Evolutionary conservation across 306 rosid species (phyloP).

Genomic region (Hippophae rhamnoides): DNA sequence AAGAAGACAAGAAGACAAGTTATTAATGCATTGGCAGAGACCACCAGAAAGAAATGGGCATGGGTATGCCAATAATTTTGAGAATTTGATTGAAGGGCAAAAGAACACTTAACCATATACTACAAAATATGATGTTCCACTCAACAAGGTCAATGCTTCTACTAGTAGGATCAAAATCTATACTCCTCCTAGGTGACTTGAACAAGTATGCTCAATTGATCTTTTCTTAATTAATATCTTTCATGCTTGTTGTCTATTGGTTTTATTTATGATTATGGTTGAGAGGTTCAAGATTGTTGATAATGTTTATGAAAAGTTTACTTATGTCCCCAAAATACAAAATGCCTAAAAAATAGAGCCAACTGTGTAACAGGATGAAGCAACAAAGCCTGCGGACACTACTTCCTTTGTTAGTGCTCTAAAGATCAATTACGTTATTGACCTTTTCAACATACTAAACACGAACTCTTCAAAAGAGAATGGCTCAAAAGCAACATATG

Average conservation of each 20-base stretch:
- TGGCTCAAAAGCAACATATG: slow-evolving; percentile 39
- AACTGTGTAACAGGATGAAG: slow-evolving; percentile 42
- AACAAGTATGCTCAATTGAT: slow-evolving; percentile 38
- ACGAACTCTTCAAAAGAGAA: slow-evolving; percentile 62
- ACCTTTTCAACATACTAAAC: slow-evolving; percentile 81
- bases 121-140: slow-evolving; percentile 28
- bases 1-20: slow-evolving; percentile 47
- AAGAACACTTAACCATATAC: slow-evolving; percentile 45
- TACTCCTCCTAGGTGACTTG: slow-evolving; percentile 61
- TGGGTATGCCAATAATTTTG: slow-evolving; percentile 37
- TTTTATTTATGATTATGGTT: background rate
- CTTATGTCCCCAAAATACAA: slow-evolving; percentile 47
- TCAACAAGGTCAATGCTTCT: slow-evolving; percentile 25
- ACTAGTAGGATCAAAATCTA: slow-evolving; percentile 44
- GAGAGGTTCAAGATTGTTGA: background rate
- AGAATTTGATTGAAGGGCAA: slow-evolving; percentile 44
- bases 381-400: slow-evolving; percentile 40
- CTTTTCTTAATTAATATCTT: slow-evolving; percentile 2
- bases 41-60: slow-evolving; percentile 58
- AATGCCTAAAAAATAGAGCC: slow-evolving; percentile 55
- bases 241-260: background rate
- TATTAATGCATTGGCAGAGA: slow-evolving; percentile 54
- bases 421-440: slow-evolving; percentile 89
- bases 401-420: slow-evolving; percentile 43
- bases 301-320: slow-evolving; percentile 35